Percentiles rank a stretch among this genome's conserved stretches.
Conservation (phyloP, 768 basidiomycete species). For the Gymnopilus dilepis region DNA sequence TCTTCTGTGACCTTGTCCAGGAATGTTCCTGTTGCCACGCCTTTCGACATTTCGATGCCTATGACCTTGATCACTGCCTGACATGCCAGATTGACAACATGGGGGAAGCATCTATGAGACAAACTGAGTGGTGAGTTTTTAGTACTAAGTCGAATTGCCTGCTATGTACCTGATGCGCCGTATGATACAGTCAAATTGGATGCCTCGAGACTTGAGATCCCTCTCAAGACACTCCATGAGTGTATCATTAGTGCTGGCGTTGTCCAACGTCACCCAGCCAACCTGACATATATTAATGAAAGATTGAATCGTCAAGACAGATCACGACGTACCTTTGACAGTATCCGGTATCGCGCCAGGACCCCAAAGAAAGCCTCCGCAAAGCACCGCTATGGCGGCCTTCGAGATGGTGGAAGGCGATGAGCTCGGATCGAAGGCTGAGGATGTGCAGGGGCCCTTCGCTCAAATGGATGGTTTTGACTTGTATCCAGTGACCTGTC, state of each 20-base stretch:
- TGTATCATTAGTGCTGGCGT: conserved; percentile 26
- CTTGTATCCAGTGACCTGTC: background rate
- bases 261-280: conserved; percentile 27
- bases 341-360: too few relatives aligned
- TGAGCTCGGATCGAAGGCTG: background rate
- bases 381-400: too few relatives aligned
- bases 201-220: background rate
- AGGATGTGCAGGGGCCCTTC: background rate
- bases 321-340: too few relatives aligned
- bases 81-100: background rate
- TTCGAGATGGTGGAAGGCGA: background rate
- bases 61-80: background rate
- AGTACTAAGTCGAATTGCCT: too few relatives aligned
- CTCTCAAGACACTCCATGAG: conserved; percentile 18
- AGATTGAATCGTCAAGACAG: too few relatives aligned
- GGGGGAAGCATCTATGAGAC: background rate
- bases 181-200: background rate
- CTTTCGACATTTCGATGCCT: background rate
- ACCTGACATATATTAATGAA: too few relatives aligned
- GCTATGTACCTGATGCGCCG: conserved; percentile 25
- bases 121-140: background rate
- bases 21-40: background rate
- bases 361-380: too few relatives aligned
- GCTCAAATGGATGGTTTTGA: background rate
- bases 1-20: background rate